phyloP scores from a whole-genome alignment of 129 eudicot species.

The Artemisia annua region DNA sequence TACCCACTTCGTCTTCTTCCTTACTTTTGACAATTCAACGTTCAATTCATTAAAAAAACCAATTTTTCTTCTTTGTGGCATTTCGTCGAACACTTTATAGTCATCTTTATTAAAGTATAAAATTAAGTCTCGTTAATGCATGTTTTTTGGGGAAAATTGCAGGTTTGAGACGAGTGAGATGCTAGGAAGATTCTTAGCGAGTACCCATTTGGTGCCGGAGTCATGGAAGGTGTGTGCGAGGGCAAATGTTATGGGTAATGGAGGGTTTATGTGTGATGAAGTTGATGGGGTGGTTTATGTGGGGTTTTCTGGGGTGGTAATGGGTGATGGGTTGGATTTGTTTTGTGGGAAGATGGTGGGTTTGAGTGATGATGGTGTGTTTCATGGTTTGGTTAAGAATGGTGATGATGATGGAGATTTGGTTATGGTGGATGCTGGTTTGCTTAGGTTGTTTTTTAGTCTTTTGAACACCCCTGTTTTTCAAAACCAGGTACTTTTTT shows the following conservation, averaged over 20 bases:
- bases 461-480: constrained; percentile 45
- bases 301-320: constrained; percentile 67
- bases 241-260: constrained; percentile 46
- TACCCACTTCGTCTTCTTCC: constrained; percentile 5
- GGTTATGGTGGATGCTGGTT: constrained; percentile 65
- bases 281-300: constrained; percentile 49
- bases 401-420: constrained; percentile 35
- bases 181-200: constrained; percentile 64
- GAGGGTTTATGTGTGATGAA: constrained; percentile 35
- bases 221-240: constrained; percentile 67
- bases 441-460: constrained; percentile 53
- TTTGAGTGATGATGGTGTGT: constrained; percentile 42
- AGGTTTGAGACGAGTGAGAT: constrained; percentile 91
- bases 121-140: background rate
- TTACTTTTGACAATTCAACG: constrained; percentile 30
- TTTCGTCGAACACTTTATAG: constrained; percentile 33
- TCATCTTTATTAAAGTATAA: background rate
- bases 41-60: constrained; percentile 1
- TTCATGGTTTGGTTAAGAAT: constrained; percentile 35
- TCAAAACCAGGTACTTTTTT: constrained; percentile 54
- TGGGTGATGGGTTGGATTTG: constrained; percentile 38
- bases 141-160: background rate
- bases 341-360: constrained; percentile 44
- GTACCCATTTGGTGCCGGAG: constrained; percentile 62
- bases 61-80: constrained; percentile 12